Evolutionary conservation across 192 early-diverging fungal genomes (phyloP).

Genomic region (Coemansia furcata): DNA sequence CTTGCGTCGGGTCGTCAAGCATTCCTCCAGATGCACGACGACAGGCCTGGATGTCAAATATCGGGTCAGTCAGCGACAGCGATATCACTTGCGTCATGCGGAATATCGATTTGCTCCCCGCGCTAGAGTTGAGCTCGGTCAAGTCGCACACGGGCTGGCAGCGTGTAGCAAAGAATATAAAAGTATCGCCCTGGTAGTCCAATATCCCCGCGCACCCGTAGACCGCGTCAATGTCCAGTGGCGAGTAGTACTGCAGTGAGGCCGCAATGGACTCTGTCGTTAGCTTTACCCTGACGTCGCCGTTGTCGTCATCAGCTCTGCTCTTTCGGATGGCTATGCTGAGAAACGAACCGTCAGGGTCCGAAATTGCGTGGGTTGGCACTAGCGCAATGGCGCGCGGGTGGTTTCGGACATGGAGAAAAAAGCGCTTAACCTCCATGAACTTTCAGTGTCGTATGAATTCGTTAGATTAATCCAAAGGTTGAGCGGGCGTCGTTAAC

Average conservation of each 20-base stretch:
- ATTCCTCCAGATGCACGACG: slow-evolving; percentile 35
- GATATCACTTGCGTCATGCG: slow-evolving; percentile 71
- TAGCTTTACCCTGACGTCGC: slow-evolving; percentile 10
- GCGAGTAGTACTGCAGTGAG: slow-evolving; percentile 27
- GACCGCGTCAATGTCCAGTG: slow-evolving; percentile 44
- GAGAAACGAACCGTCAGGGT: slow-evolving; percentile 20
- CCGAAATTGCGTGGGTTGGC: slow-evolving; percentile 55
- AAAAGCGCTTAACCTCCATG: slow-evolving; percentile 50
- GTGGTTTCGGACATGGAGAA: slow-evolving; percentile 52
- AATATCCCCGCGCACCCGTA: slow-evolving; percentile 50
- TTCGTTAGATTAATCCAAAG: not conserved
- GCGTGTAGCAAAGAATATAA: slow-evolving; percentile 66
- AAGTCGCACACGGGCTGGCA: slow-evolving; percentile 63
- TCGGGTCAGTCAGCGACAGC: slow-evolving; percentile 71
- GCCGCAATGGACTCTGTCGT: slow-evolving; percentile 15
- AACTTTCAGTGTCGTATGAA: not conserved
- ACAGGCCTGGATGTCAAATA: slow-evolving; percentile 62
- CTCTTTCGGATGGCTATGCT: slow-evolving; percentile 8
- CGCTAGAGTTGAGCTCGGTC: slow-evolving; percentile 57
- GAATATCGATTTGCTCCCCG: slow-evolving; percentile 38
- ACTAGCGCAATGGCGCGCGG: slow-evolving; percentile 64
- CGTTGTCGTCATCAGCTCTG: slow-evolving; percentile 3
- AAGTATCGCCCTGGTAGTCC: slow-evolving; percentile 61
- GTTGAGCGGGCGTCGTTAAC: not conserved
- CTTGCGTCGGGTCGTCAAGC: slow-evolving; percentile 46